Evolutionary conservation across 164 flowering plant species (phyloP).

Genomic region (Hamamelis virginiana): DNA sequence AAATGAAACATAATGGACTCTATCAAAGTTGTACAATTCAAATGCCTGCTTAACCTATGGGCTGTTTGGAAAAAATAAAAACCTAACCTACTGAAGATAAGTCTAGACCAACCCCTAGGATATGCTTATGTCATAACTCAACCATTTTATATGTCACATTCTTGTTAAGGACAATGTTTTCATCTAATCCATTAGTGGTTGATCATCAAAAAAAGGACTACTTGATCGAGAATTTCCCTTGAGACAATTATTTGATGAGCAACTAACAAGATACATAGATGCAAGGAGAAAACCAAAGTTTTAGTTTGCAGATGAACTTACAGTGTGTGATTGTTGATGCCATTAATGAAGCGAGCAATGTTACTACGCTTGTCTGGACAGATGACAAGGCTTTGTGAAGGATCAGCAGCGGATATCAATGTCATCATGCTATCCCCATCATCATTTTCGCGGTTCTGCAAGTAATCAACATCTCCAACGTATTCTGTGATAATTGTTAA

Average conservation of each 20-base stretch:
- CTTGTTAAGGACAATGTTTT: too few species aligned
- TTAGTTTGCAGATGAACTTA: slow-evolving; percentile 29
- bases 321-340: slow-evolving; percentile 90
- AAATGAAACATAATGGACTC: too few species aligned
- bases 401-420: slow-evolving; percentile 57
- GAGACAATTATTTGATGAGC: not conserved
- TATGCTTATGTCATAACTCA: too few species aligned
- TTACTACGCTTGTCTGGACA: slow-evolving; percentile 87
- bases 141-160: too few species aligned
- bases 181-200: too few species aligned
- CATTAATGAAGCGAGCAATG: slow-evolving; percentile 94
- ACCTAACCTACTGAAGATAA: too few species aligned
- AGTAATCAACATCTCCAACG: slow-evolving; percentile 88
- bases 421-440: slow-evolving; percentile 96
- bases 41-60: too few species aligned
- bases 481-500: slow-evolving; percentile 88
- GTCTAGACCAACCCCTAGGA: too few species aligned
- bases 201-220: too few species aligned
- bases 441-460: slow-evolving; percentile 79
- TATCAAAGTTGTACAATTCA: too few species aligned
- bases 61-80: too few species aligned
- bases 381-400: slow-evolving; percentile 71
- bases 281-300: not conserved
- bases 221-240: too few species aligned
- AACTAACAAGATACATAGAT: not conserved